Base-by-base conservation (phyloP, 2,329 filamentous ascomycete genomes). In the Metarhizium sp. region DNA sequence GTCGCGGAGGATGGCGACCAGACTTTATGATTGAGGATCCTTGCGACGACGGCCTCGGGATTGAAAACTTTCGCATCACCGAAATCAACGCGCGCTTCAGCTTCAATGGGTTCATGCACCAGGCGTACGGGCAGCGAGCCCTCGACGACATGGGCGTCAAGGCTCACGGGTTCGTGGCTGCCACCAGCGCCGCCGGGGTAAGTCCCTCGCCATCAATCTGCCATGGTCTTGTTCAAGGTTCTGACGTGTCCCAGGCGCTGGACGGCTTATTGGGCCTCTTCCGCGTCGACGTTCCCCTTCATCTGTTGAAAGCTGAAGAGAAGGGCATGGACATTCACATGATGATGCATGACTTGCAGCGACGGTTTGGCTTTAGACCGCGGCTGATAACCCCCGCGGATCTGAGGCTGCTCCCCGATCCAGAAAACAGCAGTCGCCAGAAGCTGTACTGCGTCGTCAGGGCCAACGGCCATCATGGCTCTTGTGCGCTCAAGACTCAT, bases 31-130 rank as follows among this genome's bases (percentile, higher is more conserved):
- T 74, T 1, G 69, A 71, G 30, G 60, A 68, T 2, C 50, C 62
- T 13, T 36, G 53, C 32, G 43, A 49, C 2, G 42, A 55, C 1
- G 56, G 51, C 16, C 14, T 54, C 14, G 8, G 14, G 4, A 8
- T 36, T n/a, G 64, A 71, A 34, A 62, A 60, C 13, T 69, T 64
- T 30, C 55, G 64, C 6, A 67, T 75, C 6, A 71, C 71, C 2
- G 73, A 75, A 20, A 73, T 75, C 34, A 75, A 75, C 50, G 71
- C 69, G 1, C 66, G 73, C 0, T 75, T 74, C 51, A 62, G 64
- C 11, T 73, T 73, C 55, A 75, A 74, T 47, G 70, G 69, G 0
- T 70, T 67, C 30, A 55, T 71, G 59, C 61, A 69, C 34, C 55
- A 59, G 16, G 58, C 61, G 0, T 66, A 68, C 36, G 69, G 68